Base-by-base conservation (phyloP, 495 filamentous ascomycete species). In the Xylaria cubensis region DNA sequence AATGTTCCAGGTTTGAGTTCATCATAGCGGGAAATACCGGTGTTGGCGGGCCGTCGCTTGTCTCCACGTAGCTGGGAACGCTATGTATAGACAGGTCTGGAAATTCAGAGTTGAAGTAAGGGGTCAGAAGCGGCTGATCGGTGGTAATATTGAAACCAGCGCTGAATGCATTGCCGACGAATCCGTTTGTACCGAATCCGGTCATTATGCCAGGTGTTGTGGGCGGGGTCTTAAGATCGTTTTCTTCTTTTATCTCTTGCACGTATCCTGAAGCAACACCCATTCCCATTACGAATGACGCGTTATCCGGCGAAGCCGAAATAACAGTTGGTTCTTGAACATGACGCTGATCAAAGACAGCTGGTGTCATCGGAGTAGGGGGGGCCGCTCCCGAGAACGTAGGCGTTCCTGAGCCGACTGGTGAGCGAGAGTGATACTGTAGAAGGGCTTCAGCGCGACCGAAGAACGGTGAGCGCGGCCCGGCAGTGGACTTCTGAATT, bases 101-200 rank as follows among this genome's bases (percentile, higher is more conserved):
- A n/a, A 84, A 84, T 34, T 81, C 81, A 44, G 80, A 78, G 50
- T 82, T 80, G 75, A 81, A 83, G 39, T 80, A 83, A n/a, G 84
- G 84, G 0, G 83, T 86, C 19, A 81, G 72, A 19, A 86, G 68
- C 17, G 83, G 81, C 67, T 84, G 82, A 32, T 86, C 84, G 10
- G 77, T 73, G 7, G 76, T 75, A 24, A 75, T 77, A 36, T 80
- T 80, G 50, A 75, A 78, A 73, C 80, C 74, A 9, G 78, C 72
- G 10, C 76, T 73, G 55, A 77, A 75, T 36, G 77, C 53, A 42
- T 62, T 78, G 19, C 26, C 26, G 19, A 77, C 24, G 48, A 77
- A 83, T 50, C 80, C 80, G 21, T 77, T 69, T 26, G 81, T 80
- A 26, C 71, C 77, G 62, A 81, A 82, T 53, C 78, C 74, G 32